These are phyloP conservation scores for Aschersonia sp. DNA, from an alignment of 2,329 filamentous ascomycete species.

Conservation along the genomic window DNA sequence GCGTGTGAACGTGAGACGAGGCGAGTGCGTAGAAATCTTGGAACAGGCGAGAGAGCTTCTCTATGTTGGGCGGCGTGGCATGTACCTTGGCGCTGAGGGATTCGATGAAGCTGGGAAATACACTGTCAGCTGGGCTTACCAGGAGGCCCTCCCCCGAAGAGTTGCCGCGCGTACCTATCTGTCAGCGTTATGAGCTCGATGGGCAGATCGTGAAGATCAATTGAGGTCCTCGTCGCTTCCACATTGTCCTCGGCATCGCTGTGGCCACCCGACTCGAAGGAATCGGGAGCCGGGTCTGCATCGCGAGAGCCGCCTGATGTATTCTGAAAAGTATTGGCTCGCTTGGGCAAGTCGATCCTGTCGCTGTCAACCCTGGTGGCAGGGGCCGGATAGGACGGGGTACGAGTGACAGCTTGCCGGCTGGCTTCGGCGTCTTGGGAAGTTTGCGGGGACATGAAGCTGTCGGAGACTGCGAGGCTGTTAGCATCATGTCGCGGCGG, in stretches of 20 bases:
- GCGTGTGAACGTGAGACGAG: slow-evolving; percentile 69
- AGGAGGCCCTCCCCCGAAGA: too few species aligned
- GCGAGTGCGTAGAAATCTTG: slow-evolving; percentile 86
- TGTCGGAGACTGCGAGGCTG: background rate
- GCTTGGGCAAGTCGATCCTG: slow-evolving; percentile 20
- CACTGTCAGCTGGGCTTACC: too few species aligned
- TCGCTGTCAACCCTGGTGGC: slow-evolving; percentile 14
- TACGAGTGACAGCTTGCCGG: slow-evolving; percentile 16
- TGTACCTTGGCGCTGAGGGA: slow-evolving; percentile 79
- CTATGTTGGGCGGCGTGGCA: slow-evolving; percentile 67
- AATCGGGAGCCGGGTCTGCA: slow-evolving; percentile 23
- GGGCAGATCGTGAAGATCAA: slow-evolving; percentile 76
- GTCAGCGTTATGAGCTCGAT: slow-evolving; percentile 85
- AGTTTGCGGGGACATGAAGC: slow-evolving; percentile 19
- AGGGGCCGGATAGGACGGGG: slow-evolving; percentile 15
- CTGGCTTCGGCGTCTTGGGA: slow-evolving; percentile 12
- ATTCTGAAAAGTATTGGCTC: slow-evolving; percentile 32
- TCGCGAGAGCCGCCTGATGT: slow-evolving; percentile 12
- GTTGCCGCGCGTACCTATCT: slow-evolving; percentile 52
- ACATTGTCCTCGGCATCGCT: slow-evolving; percentile 28
- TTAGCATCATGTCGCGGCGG: background rate
- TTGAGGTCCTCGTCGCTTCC: slow-evolving; percentile 37
- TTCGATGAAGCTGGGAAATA: slow-evolving; percentile 61
- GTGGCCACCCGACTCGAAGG: slow-evolving; percentile 31
- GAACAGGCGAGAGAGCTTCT: slow-evolving; percentile 71